Base-by-base conservation (phyloP, 257 asterid species). In the Solanum rostratum region DNA sequence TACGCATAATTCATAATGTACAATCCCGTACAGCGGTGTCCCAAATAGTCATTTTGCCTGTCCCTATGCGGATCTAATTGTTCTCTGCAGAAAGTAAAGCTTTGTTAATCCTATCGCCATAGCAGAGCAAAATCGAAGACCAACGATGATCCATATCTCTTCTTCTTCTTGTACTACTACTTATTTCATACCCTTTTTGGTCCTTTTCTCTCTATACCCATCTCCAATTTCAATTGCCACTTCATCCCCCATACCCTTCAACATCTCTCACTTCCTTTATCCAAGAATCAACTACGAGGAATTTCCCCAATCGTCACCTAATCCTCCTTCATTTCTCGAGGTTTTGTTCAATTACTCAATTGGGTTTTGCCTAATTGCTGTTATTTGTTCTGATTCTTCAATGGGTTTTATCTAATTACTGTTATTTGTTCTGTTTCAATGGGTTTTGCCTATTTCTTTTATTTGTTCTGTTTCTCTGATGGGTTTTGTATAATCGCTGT, bases 211-310 rank as follows among this genome's bases (percentile, higher is more conserved):
- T 62, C 81, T 84, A 85, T 86, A 73, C 85, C 84, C 83, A 79
- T 29, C 84, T 22, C 85, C 79, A 68, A 81, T 88, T 85, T 86
- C 92, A 16, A 85, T 91, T 27, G 85, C 84, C 83, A 81, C 76
- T n/a, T 87, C 88, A 12, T 85, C 93, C 30, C 65, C 92, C 39
- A 85, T 88, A 66, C 88, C 89, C 7, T 89, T 90, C 87, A 87
- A 92, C 73, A 71, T 90, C 55, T 89, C 93, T 63, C 92, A 90
- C 83, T 93, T 85, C 76, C 87, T 90, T 81, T 88, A 85, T 50
- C 95, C 95, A 22, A 89, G 82, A 86, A 85, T 87, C 89, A 86
- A 88, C 69, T 49, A 84, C 86, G 80, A 84, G 62, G 76, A 82
- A 74, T 90, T 85, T 82, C 87, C 92, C 39, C 84, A 52, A 86